Evolutionary conservation across 1,284 basidiomycete genomes (phyloP), one percentile per base, ranked within the genome.

Genomic region (Boletus semigastroideus): DNA sequence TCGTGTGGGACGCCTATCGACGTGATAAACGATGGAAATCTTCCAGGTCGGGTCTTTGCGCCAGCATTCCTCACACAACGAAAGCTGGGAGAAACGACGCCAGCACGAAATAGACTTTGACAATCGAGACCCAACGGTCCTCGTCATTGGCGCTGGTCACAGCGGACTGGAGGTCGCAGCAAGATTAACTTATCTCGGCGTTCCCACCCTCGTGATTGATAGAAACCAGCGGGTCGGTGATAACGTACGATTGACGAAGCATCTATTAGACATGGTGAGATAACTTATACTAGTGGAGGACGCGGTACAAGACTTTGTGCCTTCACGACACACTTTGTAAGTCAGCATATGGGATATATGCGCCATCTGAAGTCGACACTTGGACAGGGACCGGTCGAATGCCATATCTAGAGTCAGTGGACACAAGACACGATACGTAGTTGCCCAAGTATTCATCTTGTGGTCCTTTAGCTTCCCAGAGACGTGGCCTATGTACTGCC

Each of bases 111-210:
- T 50, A 7, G 34, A 57, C 9, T 57, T 67, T 37, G 46, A 47
- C n/a, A 34, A 53, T 19, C 40, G 49, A 5, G 55, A 68, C 37
- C 69, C 66, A 3, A 50, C 58, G 2, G 69, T 70, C 4, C 48
- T 70, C n/a, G 19, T 70, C 39, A 53, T 74, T 33, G 72, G 72
- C 11, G 72, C 66, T 17, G 72, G 73, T 10, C 75, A 67, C 51
- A 68, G 62, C 38, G 73, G 75, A 27, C 63, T 77, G 25, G 58
- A 52, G 20, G 46, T 65, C 0, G 72, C 73, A 0, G 75, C 74
- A 13, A 63, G 69, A 20, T 53, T 77, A 44, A 66, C 69, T 39
- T 56, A 56, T 22, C 59, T 77, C 5, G 68, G 69, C 5, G 60
- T 75, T 20, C 48, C 60, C 19, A 52, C 62, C 7, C 64, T 76